Conservation (phyloP, 2,329 filamentous ascomycete genomes). For the Amylocarpus encephaloides region DNA sequence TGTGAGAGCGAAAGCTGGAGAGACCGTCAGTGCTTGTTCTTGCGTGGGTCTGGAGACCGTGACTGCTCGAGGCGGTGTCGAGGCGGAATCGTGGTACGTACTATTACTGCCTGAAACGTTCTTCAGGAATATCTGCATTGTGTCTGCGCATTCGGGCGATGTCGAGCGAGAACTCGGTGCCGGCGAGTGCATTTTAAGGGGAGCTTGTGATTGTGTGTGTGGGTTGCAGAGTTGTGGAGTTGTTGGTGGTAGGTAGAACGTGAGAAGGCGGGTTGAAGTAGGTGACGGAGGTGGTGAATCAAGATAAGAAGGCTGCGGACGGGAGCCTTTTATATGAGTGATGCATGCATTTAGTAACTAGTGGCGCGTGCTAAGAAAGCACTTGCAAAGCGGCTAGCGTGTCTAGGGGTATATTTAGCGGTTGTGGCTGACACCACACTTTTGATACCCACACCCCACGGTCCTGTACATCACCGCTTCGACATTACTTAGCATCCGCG, state of each 20-base stretch:
- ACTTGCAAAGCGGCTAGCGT: background rate
- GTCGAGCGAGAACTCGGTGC: conserved; percentile 26
- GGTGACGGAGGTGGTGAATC: background rate
- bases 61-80: background rate
- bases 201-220: conserved; percentile 3
- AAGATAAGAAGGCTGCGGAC: conserved; percentile 4
- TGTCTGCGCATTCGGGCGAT: conserved; percentile 41
- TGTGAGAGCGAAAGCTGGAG: conserved; percentile 48
- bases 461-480: no score
- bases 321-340: background rate
- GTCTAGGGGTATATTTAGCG: background rate
- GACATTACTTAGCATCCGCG: no score
- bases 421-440: background rate
- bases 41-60: conserved; percentile 4
- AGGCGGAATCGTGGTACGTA: conserved; percentile 33
- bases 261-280: background rate
- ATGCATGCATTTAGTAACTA: background rate
- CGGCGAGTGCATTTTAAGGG: conserved; percentile 25
- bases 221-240: background rate
- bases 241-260: background rate
- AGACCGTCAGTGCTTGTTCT: conserved; percentile 20
- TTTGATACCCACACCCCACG: no score
- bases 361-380: background rate
- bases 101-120: conserved; percentile 51
- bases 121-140: conserved; percentile 57